Evolutionary conservation across 2,329 filamentous ascomycete genomes (phyloP), one percentile per base, ranked within the genome.

Genomic region (Neonectria neomacrospora): DNA sequence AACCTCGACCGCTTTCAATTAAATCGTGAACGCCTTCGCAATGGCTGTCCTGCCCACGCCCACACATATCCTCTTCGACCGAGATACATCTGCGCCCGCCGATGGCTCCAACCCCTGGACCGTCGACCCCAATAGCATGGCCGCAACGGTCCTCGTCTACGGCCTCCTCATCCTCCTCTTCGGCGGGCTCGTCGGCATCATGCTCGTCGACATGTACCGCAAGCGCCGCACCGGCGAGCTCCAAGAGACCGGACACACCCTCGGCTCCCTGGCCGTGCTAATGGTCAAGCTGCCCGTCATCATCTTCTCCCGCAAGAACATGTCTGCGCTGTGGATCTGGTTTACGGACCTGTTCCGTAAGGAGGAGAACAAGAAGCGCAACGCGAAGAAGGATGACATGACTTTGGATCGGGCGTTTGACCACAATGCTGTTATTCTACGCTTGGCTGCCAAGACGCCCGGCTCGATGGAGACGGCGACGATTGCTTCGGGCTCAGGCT

Each of bases 341-440:
- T 56, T 64, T 34, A 45, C 67, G 8, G 63, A 71, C 8, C 30
- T 63, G 16, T 71, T 71, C 28, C 67, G 67, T n/a, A 48, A 34
- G 2, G n/a, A 41, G 9, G 50, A 48, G 9, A 61, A 71, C 37
- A 53, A 61, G 42, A 53, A 42, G 3, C 34, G 34, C 20, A 16
- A 32, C 2, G 54, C 48, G 39, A 42, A 59, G 18, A 16, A 32
- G 9, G 9, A 14, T 11, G 22, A 34, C 1, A 12, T 54, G 11
- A 11, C 30, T 10, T 30, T 68, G 3, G 51, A n/a, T 1, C 42
- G 9, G 3, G 12, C 32, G 16, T 48, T 56, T 10, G 41, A 70
- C 11, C 55, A 42, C 11, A 28, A n/a, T 1, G 58, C 54, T 7
- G 9, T 63, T 0, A 52, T 68, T 14, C 39, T 42, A 30, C 50